These are phyloP conservation scores for Puccinia polysora DNA, from an alignment of 1,284 basidiomycete genomes.

Conservation along the genomic window DNA sequence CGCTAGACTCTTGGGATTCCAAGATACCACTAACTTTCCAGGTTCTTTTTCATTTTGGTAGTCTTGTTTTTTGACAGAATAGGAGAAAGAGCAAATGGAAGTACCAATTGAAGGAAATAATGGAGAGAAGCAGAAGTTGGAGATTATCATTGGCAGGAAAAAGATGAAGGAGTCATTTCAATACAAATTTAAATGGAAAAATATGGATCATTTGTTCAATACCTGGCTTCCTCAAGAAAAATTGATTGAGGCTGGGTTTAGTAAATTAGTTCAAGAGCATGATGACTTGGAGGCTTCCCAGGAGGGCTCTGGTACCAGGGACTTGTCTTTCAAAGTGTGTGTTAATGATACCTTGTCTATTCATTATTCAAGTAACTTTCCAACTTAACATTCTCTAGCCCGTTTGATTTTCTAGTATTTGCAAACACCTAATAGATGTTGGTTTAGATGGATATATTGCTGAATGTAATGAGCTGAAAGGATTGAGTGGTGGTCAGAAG, in stretches of 20 bases:
- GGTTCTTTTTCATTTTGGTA: background rate
- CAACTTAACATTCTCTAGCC: background rate
- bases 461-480: constrained; percentile 91
- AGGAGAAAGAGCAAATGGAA: constrained; percentile 76
- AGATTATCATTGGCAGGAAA: constrained; percentile 85
- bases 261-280: constrained; percentile 86
- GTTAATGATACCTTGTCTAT: constrained; percentile 43
- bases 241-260: constrained; percentile 80
- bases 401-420: constrained; percentile 49
- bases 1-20: no score
- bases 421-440: constrained; percentile 60
- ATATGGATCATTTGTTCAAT: constrained; percentile 84
- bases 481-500: constrained; percentile 68
- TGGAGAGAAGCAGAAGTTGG: constrained; percentile 84
- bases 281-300: constrained; percentile 89
- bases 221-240: constrained; percentile 90
- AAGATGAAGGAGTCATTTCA: constrained; percentile 94
- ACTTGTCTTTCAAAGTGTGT: constrained; percentile 48
- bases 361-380: background rate
- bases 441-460: constrained; percentile 95
- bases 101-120: constrained; percentile 86
- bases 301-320: constrained; percentile 77
- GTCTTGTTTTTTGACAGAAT: constrained; percentile 81
- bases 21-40: no score
- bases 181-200: constrained; percentile 95